These are phyloP conservation scores for Scleroderma bovista DNA, from an alignment of 768 basidiomycete species.

Conservation along the genomic window DNA sequence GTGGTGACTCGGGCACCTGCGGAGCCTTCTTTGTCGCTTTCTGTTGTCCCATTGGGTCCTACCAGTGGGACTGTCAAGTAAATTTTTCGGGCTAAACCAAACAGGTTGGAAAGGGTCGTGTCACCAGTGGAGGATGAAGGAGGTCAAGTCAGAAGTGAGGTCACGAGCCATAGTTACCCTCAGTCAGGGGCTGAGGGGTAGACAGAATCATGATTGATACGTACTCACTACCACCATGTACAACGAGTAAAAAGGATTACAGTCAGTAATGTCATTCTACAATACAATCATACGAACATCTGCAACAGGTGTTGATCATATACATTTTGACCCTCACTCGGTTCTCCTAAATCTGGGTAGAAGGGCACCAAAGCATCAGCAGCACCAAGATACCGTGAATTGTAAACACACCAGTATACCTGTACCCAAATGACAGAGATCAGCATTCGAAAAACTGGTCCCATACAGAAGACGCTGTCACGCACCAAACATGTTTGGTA, in stretches of 20 bases:
- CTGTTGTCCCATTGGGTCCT: too few species aligned
- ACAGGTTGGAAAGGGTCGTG: too few species aligned
- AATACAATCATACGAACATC: slow-evolving; percentile 61
- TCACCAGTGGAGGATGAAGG: too few species aligned
- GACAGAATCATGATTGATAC: too few species aligned
- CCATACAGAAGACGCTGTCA: slow-evolving; percentile 17
- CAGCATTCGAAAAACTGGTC: background rate
- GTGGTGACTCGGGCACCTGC: too few species aligned
- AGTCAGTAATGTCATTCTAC: background rate
- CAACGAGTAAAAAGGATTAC: slow-evolving; percentile 1
- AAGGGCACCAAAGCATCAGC: slow-evolving; percentile 91
- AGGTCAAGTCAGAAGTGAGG: too few species aligned
- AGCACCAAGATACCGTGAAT: slow-evolving; percentile 88
- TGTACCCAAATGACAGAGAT: slow-evolving; percentile 15
- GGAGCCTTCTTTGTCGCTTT: too few species aligned
- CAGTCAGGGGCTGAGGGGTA: too few species aligned
- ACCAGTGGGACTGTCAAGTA: too few species aligned
- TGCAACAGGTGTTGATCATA: slow-evolving; percentile 83
- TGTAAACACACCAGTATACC: slow-evolving; percentile 94
- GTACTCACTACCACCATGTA: background rate
- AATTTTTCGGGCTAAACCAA: too few species aligned
- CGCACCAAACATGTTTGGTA: too few species aligned
- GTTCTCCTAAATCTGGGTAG: slow-evolving; percentile 86
- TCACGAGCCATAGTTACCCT: too few species aligned
- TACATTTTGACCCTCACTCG: slow-evolving; percentile 86